Evolutionary conservation across 1,284 basidiomycete genomes (phyloP).

Genomic region (Phellinidium pouzarii): DNA sequence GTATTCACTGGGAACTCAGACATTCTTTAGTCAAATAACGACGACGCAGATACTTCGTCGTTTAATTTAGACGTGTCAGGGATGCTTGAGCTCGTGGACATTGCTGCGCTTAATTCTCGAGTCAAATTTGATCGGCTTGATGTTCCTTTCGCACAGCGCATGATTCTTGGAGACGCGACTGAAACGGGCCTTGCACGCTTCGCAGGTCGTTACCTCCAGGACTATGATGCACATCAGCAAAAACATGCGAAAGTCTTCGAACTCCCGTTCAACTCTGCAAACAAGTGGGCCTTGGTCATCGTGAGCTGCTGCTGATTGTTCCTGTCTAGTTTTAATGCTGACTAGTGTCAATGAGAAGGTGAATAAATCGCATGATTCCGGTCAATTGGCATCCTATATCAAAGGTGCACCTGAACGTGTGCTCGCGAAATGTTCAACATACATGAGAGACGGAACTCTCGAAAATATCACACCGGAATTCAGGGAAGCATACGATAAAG

Average conservation of each 20-base stretch:
- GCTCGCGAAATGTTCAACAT: conserved; percentile 54
- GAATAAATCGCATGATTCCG: conserved; percentile 44
- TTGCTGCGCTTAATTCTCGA: conserved; percentile 57
- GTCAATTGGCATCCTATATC: conserved; percentile 46
- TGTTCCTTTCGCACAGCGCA: conserved; percentile 54
- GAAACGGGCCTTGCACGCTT: conserved; percentile 64
- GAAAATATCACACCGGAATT: conserved; percentile 52
- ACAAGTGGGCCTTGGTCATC: conserved; percentile 66
- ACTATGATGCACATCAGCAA: conserved; percentile 50
- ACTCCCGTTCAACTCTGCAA: conserved; percentile 66
- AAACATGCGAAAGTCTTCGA: conserved; percentile 53
- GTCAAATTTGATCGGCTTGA: conserved; percentile 63
- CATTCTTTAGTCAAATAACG: conserved; percentile 50
- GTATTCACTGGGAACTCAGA: conserved; percentile 1
- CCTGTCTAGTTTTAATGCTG: neutral
- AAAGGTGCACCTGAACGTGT: conserved; percentile 67
- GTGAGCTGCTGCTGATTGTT: conserved; percentile 31
- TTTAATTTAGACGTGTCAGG: conserved; percentile 48
- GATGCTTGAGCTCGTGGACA: conserved; percentile 57
- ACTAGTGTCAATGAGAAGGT: conserved; percentile 31
- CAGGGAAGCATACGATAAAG: conserved; percentile 44
- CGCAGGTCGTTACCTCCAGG: conserved; percentile 45
- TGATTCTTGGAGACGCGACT: conserved; percentile 62
- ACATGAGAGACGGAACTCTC: conserved; percentile 44
- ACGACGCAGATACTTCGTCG: conserved; percentile 41